A percentile compares a stretch with the other conserved stretches of the same genome.
Conservation (phyloP, 1,139 yeast genomes). For the Sugiyamaella japonica region DNA sequence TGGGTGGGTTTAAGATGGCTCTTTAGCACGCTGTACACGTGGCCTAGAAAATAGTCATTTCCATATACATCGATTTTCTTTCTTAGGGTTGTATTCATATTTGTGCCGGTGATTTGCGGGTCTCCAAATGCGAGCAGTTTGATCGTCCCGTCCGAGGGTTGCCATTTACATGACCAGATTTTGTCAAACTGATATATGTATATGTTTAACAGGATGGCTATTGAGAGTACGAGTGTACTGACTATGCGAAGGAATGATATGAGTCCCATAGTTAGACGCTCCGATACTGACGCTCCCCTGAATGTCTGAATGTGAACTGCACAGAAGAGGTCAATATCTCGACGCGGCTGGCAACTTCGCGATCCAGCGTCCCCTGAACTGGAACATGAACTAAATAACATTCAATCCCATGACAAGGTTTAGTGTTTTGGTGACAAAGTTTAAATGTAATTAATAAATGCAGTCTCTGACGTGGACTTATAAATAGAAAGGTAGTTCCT, state of each 20-base stretch:
- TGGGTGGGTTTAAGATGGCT: slow-evolving; percentile 66
- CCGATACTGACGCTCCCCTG: too few species aligned
- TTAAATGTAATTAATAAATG: background rate
- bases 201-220: slow-evolving; percentile 21
- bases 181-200: slow-evolving; percentile 30
- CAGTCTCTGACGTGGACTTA: background rate
- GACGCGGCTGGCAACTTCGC: too few species aligned
- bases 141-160: slow-evolving; percentile 25
- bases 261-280: too few species aligned
- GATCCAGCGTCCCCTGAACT: too few species aligned
- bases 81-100: slow-evolving; percentile 69
- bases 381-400: too few species aligned
- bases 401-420: too few species aligned
- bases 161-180: slow-evolving; percentile 36
- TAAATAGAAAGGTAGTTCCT: background rate
- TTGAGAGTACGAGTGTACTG: background rate
- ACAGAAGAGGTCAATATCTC: too few species aligned
- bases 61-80: slow-evolving; percentile 81
- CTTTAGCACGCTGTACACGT: slow-evolving; percentile 68
- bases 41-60: slow-evolving; percentile 85
- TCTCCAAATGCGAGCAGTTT: slow-evolving; percentile 76
- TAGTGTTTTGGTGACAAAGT: too few species aligned
- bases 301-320: too few species aligned
- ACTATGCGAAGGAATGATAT: background rate
- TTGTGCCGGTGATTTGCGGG: slow-evolving; percentile 91